Evolutionary conservation across 768 basidiomycete species (phyloP).

Genomic region (Panus rudis): DNA sequence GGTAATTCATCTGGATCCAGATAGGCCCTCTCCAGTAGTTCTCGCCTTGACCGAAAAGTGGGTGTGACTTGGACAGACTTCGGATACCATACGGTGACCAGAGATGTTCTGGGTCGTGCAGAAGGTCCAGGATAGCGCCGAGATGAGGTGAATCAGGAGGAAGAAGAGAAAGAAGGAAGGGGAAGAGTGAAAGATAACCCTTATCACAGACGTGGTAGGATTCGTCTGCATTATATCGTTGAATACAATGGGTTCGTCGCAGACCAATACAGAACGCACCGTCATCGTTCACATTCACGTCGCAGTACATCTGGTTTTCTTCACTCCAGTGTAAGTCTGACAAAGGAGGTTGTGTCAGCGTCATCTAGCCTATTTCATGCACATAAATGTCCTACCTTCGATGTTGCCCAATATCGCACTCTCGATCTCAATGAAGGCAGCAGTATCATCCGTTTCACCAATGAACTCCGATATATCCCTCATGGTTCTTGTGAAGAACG

Average conservation of each 20-base stretch:
- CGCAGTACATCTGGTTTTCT: slow-evolving; percentile 88
- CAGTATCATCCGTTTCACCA: slow-evolving; percentile 77
- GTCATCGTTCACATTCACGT: slow-evolving; percentile 76
- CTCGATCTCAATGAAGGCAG: slow-evolving; percentile 72
- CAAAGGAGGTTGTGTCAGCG: slow-evolving; percentile 1
- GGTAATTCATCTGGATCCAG: slow-evolving; percentile 97
- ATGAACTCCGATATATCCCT: slow-evolving; percentile 80
- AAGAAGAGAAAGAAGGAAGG: slow-evolving; percentile 79
- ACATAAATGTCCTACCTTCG: slow-evolving; percentile 46
- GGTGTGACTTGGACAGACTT: slow-evolving; percentile 80
- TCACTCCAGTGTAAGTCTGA: slow-evolving; percentile 92
- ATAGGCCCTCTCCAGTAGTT: slow-evolving; percentile 98
- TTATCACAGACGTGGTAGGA: slow-evolving; percentile 86
- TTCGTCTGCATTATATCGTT: slow-evolving; percentile 57
- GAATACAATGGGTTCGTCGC: too few relatives aligned
- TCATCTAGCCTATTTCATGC: background rate
- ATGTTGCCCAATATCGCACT: slow-evolving; percentile 79
- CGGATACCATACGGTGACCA: slow-evolving; percentile 92
- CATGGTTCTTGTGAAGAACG: slow-evolving; percentile 93
- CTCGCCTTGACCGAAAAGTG: slow-evolving; percentile 87
- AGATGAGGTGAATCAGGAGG: slow-evolving; percentile 73
- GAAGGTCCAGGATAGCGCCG: slow-evolving; percentile 70
- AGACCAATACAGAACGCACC: slow-evolving; percentile 53
- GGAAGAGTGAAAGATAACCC: slow-evolving; percentile 93
- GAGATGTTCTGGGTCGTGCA: slow-evolving; percentile 74